Base-by-base conservation (phyloP, 257 asterid genomes). In the Knoxia roxburghii region DNA sequence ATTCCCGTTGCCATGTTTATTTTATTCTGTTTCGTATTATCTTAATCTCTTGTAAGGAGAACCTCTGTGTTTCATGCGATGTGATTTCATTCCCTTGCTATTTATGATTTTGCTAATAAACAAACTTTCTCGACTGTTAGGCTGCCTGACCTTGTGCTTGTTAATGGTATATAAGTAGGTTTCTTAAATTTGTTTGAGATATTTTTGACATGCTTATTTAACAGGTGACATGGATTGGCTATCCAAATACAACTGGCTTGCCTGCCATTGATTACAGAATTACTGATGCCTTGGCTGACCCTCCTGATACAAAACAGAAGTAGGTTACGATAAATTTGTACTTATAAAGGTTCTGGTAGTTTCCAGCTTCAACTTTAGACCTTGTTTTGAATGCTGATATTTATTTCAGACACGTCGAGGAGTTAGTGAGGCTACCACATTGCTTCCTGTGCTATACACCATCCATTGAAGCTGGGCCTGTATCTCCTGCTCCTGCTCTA, bases 221-320 rank as follows among this genome's bases (percentile, higher is more conserved):
- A 35, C 76, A 94, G 99, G 99, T 89, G 67, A 94, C 99, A 66
- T 94, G 99, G 99, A 94, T 94, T 78, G 99, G 99, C 76, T 94
- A 94, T 84, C 99, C 99, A 55, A 94, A 94, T 74, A 90, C 99
- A 63, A 90, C 99, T 66, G 99, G 99, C 68, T 82, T 94, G 83
- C 99, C 96, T 67, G 82, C 93, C 70, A 82, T 94, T 76, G 99
- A 94, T 80, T 94, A 90, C 83, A 85, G 99, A 85, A 90, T 94
- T 68, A 78, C 96, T 53, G 99, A 94, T 82, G 81, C 90, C 58
- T 81, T 84, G 71, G 98, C 89, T 49, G 99, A 94, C 75, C 89
- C 96, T 15, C 88, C 84, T 72, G 89, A 81, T 76, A 77, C 99
- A 61, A 79, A 81, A 72, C 98, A 90, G 73, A 91, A 81, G 99